A percentile compares a stretch with the other conserved stretches of the same genome.
These are phyloP conservation scores for Russula abietina DNA, from an alignment of 768 basidiomycete species.

Conservation along the genomic window DNA sequence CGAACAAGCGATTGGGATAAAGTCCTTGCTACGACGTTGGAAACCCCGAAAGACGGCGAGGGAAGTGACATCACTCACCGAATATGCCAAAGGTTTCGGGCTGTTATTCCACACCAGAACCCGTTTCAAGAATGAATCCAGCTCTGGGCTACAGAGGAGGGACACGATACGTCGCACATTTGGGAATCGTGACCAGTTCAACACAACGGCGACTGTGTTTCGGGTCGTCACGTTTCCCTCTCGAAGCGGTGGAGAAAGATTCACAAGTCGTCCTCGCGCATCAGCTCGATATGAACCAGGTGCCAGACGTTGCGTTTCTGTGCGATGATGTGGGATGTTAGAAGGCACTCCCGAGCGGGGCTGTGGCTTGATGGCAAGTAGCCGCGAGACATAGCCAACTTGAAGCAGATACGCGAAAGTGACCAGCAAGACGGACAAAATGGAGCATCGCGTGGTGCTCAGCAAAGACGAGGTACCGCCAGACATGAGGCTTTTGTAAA, in stretches of 20 bases:
- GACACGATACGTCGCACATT: constrained; percentile 55
- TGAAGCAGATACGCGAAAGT: background rate
- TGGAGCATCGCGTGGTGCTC: background rate
- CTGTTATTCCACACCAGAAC: constrained; percentile 63
- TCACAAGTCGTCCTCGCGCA: background rate
- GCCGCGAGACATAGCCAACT: background rate
- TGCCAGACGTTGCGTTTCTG: constrained; percentile 2
- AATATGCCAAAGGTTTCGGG: constrained; percentile 36
- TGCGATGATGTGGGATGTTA: background rate
- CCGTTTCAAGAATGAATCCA: constrained; percentile 42
- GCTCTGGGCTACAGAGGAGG: constrained; percentile 43
- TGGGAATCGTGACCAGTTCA: constrained; percentile 62
- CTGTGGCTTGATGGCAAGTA: background rate
- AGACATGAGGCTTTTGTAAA: background rate
- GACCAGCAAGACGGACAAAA: background rate
- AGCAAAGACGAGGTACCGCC: background rate
- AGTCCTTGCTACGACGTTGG: constrained; percentile 32
- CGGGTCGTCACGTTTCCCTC: background rate
- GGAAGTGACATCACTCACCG: constrained; percentile 34
- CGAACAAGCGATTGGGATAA: constrained; percentile 36
- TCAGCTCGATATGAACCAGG: constrained; percentile 5
- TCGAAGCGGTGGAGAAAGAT: background rate
- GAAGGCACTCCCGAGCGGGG: background rate
- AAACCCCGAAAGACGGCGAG: constrained; percentile 24
- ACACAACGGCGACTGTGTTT: constrained; percentile 40